Conservation (phyloP, 2,329 filamentous ascomycete genomes). For the Eutypa lata region DNA sequence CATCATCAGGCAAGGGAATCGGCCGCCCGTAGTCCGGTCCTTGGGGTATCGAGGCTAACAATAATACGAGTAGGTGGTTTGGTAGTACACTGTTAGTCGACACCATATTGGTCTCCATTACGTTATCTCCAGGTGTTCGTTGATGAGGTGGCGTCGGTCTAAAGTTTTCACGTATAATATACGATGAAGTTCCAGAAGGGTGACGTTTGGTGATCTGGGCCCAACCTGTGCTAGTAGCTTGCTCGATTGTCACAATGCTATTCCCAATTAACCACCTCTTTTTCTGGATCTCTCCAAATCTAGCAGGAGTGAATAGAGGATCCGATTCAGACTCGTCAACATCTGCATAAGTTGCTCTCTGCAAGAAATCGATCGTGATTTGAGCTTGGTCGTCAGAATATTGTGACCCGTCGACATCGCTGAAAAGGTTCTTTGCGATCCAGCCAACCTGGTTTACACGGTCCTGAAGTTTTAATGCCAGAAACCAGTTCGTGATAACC, state of each 20-base stretch:
- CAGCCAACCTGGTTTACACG: constrained; percentile 80
- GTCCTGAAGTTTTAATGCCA: constrained; percentile 81
- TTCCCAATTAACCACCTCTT: constrained; percentile 72
- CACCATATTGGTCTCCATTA: constrained; percentile 47
- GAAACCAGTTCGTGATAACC: constrained; percentile 95
- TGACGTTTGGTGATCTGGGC: constrained; percentile 70
- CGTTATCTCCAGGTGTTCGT: constrained; percentile 43
- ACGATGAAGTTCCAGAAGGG: constrained; percentile 64
- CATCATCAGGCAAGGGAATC: constrained; percentile 70
- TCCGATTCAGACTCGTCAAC: constrained; percentile 72
- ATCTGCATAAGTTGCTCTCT: constrained; percentile 81
- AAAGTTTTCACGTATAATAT: constrained; percentile 58
- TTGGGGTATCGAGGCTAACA: constrained; percentile 62
- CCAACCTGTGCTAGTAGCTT: constrained; percentile 63
- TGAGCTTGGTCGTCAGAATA: constrained; percentile 87
- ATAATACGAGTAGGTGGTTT: constrained; percentile 68
- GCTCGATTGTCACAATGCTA: constrained; percentile 71
- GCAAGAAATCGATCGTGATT: constrained; percentile 93
- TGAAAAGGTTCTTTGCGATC: constrained; percentile 86
- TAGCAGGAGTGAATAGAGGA: constrained; percentile 59
- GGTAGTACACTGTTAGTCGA: constrained; percentile 64
- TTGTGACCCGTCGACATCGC: constrained; percentile 70
- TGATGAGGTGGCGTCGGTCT: constrained; percentile 57
- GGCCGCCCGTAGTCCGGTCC: constrained; percentile 59
- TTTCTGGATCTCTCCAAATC: constrained; percentile 64